Evolutionary conservation across 2,329 filamentous ascomycete species (phyloP).

Genomic region (Hypoxylon sp.): DNA sequence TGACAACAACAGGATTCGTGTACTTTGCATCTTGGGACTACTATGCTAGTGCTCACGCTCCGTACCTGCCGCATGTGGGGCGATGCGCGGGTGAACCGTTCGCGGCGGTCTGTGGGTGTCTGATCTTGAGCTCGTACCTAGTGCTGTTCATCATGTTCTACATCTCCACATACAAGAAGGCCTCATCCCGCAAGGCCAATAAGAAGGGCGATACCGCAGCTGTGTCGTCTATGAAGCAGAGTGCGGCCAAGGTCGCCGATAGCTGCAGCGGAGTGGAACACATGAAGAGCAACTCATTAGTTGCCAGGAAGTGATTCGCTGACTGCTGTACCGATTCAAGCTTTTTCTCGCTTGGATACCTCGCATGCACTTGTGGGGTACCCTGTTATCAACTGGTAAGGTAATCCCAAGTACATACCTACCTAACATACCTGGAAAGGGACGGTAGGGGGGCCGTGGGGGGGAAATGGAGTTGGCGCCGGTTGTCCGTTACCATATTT

Average conservation of each 20-base stretch:
- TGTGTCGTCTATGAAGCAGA: slow-evolving; percentile 48
- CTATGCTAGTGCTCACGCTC: slow-evolving; percentile 80
- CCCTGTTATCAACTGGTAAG: slow-evolving; percentile 13
- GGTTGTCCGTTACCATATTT: slow-evolving; percentile 10
- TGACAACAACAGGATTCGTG: slow-evolving; percentile 72
- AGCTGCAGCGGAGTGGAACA: slow-evolving; percentile 49
- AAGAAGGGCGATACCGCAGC: slow-evolving; percentile 41
- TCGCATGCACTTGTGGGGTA: slow-evolving; percentile 28
- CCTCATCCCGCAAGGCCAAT: slow-evolving; percentile 61
- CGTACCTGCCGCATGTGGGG: slow-evolving; percentile 77
- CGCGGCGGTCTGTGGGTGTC: slow-evolving; percentile 80
- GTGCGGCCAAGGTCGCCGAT: slow-evolving; percentile 48
- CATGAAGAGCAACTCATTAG: slow-evolving; percentile 40
- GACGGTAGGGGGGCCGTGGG: slow-evolving; percentile 17
- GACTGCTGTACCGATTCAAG: slow-evolving; percentile 18
- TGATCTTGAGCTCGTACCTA: slow-evolving; percentile 81
- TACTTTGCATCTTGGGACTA: slow-evolving; percentile 87
- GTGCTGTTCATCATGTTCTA: slow-evolving; percentile 85
- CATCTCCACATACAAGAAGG: slow-evolving; percentile 80
- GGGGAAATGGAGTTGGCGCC: slow-evolving; percentile 30
- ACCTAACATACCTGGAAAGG: neutral
- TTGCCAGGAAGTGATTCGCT: slow-evolving; percentile 38
- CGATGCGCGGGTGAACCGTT: slow-evolving; percentile 83
- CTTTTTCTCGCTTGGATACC: slow-evolving; percentile 22
- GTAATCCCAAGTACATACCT: slow-evolving; percentile 9